Base-by-base conservation (phyloP, 208 protist species). In the Wallacemonas sp. region DNA sequence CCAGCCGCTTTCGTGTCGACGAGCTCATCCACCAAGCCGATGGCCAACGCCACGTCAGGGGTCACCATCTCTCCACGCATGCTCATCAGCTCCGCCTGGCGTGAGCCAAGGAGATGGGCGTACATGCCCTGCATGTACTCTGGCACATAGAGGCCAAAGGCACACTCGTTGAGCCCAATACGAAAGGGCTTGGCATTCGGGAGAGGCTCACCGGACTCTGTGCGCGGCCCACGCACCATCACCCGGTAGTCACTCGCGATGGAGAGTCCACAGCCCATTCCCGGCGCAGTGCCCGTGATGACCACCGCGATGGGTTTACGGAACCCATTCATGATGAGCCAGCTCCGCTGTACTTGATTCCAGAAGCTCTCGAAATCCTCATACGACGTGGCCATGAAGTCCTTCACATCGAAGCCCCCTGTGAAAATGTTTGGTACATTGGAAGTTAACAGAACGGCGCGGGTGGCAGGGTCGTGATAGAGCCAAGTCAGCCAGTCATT, bases 221-320 rank as follows among this genome's bases (percentile, higher is more conserved):
- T 38, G 34, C 51, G 41, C 28, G 51, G 12, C 9, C 15, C 26
- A 24, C 51, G 17, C 21, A 65, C 72, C 80, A 87, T 87, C 21
- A 87, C 68, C 31, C 76, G 53, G 19, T 73, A 60, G 61, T 87
- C 80, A 28, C 70, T 69, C 12, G 67, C 60, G 24, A 80, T 34
- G 5, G 70, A 65, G 30, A 78, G 51, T 8, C 75, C 36, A 54
- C 80, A 87, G 41, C 80, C 80, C 31, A 64, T 54, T 0, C 72
- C 80, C 1, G 66, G 44, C 1, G 62, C 47, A 55, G 72, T 39
- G 34, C 80, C 80, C 19, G 68, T 75, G 60, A 87, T 73, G 11
- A 74, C 76, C 2, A 70, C 49, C 3, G 79, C 76, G 6, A 70
- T 53, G 1, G 80, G 72, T 17, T 78, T 60, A 17, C 62, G 67